Evolutionary conservation across 192 early-diverging fungal species (phyloP).

Genomic region (Mortierella claussenii): DNA sequence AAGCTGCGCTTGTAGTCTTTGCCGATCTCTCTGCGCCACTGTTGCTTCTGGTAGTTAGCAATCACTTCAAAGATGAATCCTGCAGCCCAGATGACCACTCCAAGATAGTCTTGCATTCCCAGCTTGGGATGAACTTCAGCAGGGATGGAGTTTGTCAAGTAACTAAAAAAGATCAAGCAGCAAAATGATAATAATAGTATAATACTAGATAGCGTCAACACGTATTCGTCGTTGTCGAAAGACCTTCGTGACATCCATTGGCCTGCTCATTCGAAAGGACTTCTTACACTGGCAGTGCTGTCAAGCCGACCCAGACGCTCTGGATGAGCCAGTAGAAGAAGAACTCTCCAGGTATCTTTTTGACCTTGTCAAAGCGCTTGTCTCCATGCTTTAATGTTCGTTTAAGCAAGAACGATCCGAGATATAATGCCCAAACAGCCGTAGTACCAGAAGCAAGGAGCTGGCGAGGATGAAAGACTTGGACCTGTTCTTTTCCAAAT

Average conservation of each 20-base stretch:
- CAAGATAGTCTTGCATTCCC: slow-evolving; percentile 32
- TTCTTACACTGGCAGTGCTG: slow-evolving; percentile 50
- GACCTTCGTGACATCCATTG: too few species aligned
- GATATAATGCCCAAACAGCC: slow-evolving; percentile 32
- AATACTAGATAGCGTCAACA: too few species aligned
- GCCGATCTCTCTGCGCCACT: slow-evolving; percentile 44
- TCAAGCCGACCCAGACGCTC: slow-evolving; percentile 43
- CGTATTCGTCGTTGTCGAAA: too few species aligned
- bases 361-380: slow-evolving; percentile 47
- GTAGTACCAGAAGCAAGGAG: slow-evolving; percentile 43
- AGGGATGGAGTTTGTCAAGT: slow-evolving; percentile 46
- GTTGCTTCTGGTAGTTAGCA: slow-evolving; percentile 47
- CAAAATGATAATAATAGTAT: background rate
- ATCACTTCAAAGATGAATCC: slow-evolving; percentile 38
- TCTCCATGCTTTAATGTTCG: slow-evolving; percentile 44
- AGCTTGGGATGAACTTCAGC: slow-evolving; percentile 36
- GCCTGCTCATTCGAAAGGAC: too few species aligned
- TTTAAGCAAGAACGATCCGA: slow-evolving; percentile 42
- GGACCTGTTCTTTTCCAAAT: background rate
- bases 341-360: slow-evolving; percentile 20
- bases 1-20: slow-evolving; percentile 50
- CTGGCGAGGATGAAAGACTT: slow-evolving; percentile 37
- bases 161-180: background rate
- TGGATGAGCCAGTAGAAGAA: slow-evolving; percentile 50
- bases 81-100: slow-evolving; percentile 25